These are phyloP conservation scores for Adansonia rubrostipa DNA, from an alignment of 441 rosid genomes.

Conservation along the genomic window DNA sequence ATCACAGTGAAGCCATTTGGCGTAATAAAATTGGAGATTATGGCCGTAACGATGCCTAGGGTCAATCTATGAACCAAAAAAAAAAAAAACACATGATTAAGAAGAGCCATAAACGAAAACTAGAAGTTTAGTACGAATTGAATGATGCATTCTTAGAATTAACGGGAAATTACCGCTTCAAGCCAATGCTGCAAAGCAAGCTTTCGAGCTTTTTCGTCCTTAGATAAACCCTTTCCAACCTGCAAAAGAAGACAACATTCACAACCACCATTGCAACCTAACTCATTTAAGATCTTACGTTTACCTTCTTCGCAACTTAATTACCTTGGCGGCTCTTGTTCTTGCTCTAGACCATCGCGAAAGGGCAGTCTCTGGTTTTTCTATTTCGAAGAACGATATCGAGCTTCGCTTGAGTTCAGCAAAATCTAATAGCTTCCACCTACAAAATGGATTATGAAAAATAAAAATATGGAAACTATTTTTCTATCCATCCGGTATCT, in stretches of 20 bases:
- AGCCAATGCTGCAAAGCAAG: constrained; percentile 86
- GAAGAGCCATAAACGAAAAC: constrained; percentile 20
- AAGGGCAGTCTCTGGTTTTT: constrained; percentile 63
- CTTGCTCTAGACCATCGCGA: constrained; percentile 83
- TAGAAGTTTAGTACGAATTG: neutral
- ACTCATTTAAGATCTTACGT: neutral
- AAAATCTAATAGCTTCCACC: constrained; percentile 83
- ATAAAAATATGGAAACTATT: neutral
- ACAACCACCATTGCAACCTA: neutral
- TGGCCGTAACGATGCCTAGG: constrained; percentile 88
- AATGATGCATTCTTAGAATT: constrained; percentile 32
- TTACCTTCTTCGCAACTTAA: neutral
- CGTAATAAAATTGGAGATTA: constrained; percentile 74
- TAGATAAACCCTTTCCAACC: constrained; percentile 80
- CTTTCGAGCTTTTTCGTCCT: constrained; percentile 72
- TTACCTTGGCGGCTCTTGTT: constrained; percentile 73
- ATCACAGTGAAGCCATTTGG: constrained; percentile 68
- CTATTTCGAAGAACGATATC: constrained; percentile 69
- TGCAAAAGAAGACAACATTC: constrained; percentile 22
- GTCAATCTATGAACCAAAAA: constrained; percentile 55
- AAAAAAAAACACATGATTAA: constrained; percentile 20
- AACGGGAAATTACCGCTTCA: constrained; percentile 63
- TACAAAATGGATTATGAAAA: constrained; percentile 31
- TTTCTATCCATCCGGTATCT: neutral
- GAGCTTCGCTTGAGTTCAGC: constrained; percentile 79